Base-by-base conservation (phyloP, 164 flowering plant genomes). In the Kingdonia uniflora region DNA sequence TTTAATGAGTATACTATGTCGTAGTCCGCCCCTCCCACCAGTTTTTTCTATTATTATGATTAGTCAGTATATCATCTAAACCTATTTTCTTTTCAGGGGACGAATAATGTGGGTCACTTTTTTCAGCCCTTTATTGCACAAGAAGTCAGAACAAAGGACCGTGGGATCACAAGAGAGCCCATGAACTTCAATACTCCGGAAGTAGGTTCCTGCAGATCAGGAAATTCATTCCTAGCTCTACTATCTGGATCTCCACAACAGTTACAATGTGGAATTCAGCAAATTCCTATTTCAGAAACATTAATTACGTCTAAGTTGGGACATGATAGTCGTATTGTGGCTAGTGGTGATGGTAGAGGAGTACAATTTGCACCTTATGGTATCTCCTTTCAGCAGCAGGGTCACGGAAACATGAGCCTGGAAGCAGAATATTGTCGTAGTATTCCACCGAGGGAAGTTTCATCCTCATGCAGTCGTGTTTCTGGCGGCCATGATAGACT, bases 211-310 rank as follows among this genome's bases (percentile, higher is more conserved):
- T 20, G 55, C 51, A 68, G 54, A 49, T 41, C 70, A 42, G 58
- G 52, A 49, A 69, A 56, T 66, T 73, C 80, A n/a, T 73, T 72
- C 64, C 58, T 71, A 19, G 64, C 84, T 65, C 68, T 77, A 42
- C 67, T 79, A 49, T 74, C 80, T 49, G 76, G 78, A 35, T 65
- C 79, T 19, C 50, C 78, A 45, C 55, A 68, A 2, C 54, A 65
- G 13, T 40, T 71, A 47, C 74, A 64, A 57, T 52, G 51, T 54
- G 82, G 75, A 59, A 49, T 58, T 44, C 73, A 70, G 53, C 72
- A 69, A 19, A 26, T 65, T 13, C 43, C 66, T 37, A 60, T 21
- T 66, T 55, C 68, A 37, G 65, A 59, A 29, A 16, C 60, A 33
- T 12, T 25, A 5, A 24, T 17, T 21, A 4, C 56, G 33, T 42